Percentiles rank a stretch among this genome's conserved stretches.
phyloP scores from a whole-genome alignment of 495 filamentous ascomycete species.

The Talaromyces proteolyticus region DNA sequence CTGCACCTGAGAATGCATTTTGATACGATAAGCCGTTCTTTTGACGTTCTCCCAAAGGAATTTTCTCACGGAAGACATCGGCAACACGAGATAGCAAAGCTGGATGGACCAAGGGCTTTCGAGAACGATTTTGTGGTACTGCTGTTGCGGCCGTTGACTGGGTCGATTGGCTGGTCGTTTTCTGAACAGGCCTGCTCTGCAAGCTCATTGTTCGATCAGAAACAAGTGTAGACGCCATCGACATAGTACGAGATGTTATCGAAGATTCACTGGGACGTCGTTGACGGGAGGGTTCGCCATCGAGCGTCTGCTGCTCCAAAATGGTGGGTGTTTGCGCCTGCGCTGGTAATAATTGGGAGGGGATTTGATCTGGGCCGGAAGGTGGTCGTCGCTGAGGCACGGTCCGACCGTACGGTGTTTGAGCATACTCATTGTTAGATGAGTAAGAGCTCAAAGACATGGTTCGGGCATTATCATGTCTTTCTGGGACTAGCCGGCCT shows the following conservation, averaged over 20 bases:
- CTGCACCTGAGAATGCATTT: constrained; percentile 87
- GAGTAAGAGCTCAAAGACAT: constrained; percentile 94
- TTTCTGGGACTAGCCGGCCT: constrained; percentile 83
- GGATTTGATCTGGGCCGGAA: constrained; percentile 37
- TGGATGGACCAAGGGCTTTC: constrained; percentile 82
- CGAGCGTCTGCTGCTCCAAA: constrained; percentile 18
- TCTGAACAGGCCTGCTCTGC: constrained; percentile 30
- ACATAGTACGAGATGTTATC: constrained; percentile 60
- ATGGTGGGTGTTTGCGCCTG: constrained; percentile 6
- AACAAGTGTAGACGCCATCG: constrained; percentile 78
- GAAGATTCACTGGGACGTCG: constrained; percentile 41
- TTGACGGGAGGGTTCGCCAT: constrained; percentile 13
- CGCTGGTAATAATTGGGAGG: constrained; percentile 5
- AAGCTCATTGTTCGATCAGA: constrained; percentile 45
- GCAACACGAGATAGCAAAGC: constrained; percentile 87
- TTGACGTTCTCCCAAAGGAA: constrained; percentile 73
- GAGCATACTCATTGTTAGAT: constrained; percentile 68
- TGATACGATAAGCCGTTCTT: constrained; percentile 98
- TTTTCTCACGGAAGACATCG: constrained; percentile 82
- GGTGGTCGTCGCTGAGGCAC: constrained; percentile 66
- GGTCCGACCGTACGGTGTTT: constrained; percentile 85
- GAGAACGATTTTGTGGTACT: constrained; percentile 44
- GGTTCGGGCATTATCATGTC: constrained; percentile 76
- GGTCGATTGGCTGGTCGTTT: constrained; percentile 19
- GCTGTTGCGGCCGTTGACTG: constrained; percentile 25